Percentiles rank a stretch among this genome's conserved stretches.
Evolutionary conservation across 257 asterid genomes (phyloP).

Genomic region (Prunella vulgaris): DNA sequence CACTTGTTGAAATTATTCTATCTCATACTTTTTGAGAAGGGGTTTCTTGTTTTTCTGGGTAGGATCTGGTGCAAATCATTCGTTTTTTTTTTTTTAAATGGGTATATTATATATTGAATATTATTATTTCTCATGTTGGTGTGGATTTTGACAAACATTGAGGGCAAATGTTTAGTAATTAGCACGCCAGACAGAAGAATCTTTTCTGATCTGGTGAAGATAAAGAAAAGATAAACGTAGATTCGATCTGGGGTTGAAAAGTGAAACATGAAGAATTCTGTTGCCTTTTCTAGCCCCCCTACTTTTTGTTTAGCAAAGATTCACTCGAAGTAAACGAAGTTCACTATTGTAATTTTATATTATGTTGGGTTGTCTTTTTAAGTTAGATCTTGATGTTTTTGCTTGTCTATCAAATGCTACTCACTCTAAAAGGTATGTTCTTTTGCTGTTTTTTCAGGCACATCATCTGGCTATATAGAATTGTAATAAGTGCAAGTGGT

Average conservation of each 20-base stretch:
- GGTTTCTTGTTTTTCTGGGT: background rate
- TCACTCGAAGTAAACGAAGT: background rate
- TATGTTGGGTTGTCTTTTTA: background rate
- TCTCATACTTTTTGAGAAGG: background rate
- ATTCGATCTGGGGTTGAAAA: conserved; percentile 36
- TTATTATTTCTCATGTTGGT: background rate
- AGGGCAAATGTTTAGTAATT: conserved; percentile 13
- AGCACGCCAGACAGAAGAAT: conserved; percentile 25
- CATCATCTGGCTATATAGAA: background rate
- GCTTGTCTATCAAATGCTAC: background rate
- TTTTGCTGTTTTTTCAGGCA: conserved; percentile 37
- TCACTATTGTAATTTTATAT: background rate
- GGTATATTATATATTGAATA: background rate
- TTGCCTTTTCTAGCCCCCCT: conserved; percentile 26
- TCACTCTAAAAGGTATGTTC: background rate
- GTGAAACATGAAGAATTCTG: conserved; percentile 33
- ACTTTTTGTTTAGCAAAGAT: background rate
- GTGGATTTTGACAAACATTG: background rate
- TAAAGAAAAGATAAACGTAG: conserved; percentile 12
- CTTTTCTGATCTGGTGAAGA: conserved; percentile 26
- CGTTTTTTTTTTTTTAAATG: background rate
- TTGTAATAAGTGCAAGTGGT: conserved; percentile 12
- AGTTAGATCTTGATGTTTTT: conserved; percentile 6
- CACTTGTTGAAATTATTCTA: background rate
- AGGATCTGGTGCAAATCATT: background rate